Base-by-base conservation (phyloP, 108 stramenopile genomes). In the Cyclotella choctawhatcheeana region DNA sequence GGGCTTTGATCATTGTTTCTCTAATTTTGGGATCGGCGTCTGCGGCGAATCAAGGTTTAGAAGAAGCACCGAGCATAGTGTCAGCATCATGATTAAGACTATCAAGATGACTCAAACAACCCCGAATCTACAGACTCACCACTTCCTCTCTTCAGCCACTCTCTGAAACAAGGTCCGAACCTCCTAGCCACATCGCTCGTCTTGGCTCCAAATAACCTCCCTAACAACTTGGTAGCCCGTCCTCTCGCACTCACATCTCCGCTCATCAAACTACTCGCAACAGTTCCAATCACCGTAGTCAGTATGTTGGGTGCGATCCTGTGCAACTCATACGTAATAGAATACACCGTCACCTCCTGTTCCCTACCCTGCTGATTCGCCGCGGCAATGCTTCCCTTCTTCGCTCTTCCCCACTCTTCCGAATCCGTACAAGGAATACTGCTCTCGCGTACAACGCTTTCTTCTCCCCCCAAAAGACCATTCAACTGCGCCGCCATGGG, bases 271-370 rank as follows among this genome's bases (percentile, higher is more conserved):
- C 63, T 64, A 21, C 76, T 59, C 0, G 91, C 77, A 30, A 94
- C 70, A 18, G 83, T 92, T 29, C 93, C 93, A 71, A 92, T 82
- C 10, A 94, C 90, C 20, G 93, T 92, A 16, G 93, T 94, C 29
- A 94, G 69, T 53, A 90, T 86, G 31, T 74, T 58, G 2, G 93
- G 90, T 0, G 88, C 87, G 33, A 92, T 82, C 3, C 78, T 37
- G 44, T 89, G 87, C 33, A 94, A 63, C 44, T 92, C 89, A 62
- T 87, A 89, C 1, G 89, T 76, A 58, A 90, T 87, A 33, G 66
- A 64, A 61, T 79, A 94, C 31, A 94, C 86, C 62, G 89, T 73
- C n/a, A 63, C 59, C 5, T 63, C 75, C 37, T 40, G n/a, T n/a
- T n/a, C n/a, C n/a, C n/a, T n/a, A 67, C 27, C 10, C 20, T 25